phyloP scores from a whole-genome alignment of 108 stramenopile genomes.

The Fragilaria radians region DNA sequence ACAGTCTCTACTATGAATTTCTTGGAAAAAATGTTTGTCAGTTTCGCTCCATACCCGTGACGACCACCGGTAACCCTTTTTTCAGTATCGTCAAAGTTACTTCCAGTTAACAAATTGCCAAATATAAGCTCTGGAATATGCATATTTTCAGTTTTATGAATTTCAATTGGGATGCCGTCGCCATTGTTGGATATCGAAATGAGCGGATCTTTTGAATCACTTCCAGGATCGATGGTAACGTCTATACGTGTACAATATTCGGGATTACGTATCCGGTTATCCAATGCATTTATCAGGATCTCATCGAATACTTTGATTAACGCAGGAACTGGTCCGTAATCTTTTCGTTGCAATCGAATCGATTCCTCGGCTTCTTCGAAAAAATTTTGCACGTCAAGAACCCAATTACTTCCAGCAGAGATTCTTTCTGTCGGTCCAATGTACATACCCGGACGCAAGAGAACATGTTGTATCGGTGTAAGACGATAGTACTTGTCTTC shows the following conservation, averaged over 20 bases:
- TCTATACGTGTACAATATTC: constrained; percentile 90
- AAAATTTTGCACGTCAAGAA: constrained; percentile 9
- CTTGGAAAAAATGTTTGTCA: constrained; percentile 98
- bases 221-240: constrained; percentile 62
- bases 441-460: constrained; percentile 98
- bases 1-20: constrained; percentile 88
- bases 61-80: constrained; percentile 98
- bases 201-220: constrained; percentile 16
- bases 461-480: constrained; percentile 98
- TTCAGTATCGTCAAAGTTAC: constrained; percentile 98
- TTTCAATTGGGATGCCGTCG: constrained; percentile 72
- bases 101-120: constrained; percentile 95
- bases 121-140: constrained; percentile 97
- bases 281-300: constrained; percentile 98
- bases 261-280: constrained; percentile 99
- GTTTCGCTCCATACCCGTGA: constrained; percentile 99
- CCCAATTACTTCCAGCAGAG: constrained; percentile 28
- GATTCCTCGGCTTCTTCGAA: background rate
- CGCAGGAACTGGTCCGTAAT: constrained; percentile 91
- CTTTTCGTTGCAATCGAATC: constrained; percentile 57
- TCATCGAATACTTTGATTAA: constrained; percentile 99
- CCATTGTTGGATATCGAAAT: constrained; percentile 99
- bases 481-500: constrained; percentile 96
- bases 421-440: constrained; percentile 50
- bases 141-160: constrained; percentile 75